Conservation (phyloP, 352 stramenopile species). For the Pythium scleroteichum region DNA sequence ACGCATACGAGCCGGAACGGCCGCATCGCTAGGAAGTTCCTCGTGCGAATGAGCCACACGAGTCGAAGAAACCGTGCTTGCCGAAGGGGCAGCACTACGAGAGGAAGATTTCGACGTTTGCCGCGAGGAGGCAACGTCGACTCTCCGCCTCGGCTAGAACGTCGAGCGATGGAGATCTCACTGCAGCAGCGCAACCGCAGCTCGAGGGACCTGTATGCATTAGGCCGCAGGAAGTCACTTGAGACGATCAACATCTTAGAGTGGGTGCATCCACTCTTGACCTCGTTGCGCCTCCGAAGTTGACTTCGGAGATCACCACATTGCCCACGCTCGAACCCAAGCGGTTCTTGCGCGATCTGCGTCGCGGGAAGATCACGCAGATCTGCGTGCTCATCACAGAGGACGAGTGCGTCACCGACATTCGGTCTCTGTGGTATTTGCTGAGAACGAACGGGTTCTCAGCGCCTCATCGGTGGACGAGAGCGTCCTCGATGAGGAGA, state of each 20-base stretch:
- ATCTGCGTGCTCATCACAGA: conserved; percentile 12
- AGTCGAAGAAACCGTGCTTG: not conserved
- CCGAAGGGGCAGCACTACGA: conserved; percentile 6
- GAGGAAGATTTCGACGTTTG: conserved; percentile 15
- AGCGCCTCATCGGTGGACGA: conserved; percentile 13
- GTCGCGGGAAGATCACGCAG: conserved; percentile 9
- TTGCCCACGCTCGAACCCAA: conserved; percentile 11
- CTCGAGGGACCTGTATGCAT: conserved; percentile 6
- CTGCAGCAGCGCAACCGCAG: conserved; percentile 8
- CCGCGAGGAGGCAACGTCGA: conserved; percentile 7
- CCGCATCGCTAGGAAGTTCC: too few relatives aligned
- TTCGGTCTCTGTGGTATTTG: conserved; percentile 13
- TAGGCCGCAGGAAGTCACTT: conserved; percentile 15
- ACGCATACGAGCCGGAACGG: too few relatives aligned
- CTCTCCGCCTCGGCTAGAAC: conserved; percentile 2
- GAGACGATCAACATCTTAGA: conserved; percentile 14
- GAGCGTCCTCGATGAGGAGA: conserved; percentile 9
- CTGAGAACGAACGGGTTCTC: conserved; percentile 10
- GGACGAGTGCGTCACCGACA: conserved; percentile 10
- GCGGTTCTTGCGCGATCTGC: conserved; percentile 9
- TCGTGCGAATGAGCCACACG: conserved; percentile 3
- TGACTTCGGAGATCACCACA: conserved; percentile 11
- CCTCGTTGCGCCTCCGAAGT: conserved; percentile 14
- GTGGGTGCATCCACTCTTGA: conserved; percentile 9
- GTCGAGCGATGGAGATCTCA: conserved; percentile 11